Base-by-base conservation (phyloP, 352 stramenopile species). In the Thraustochytrium sp. region DNA sequence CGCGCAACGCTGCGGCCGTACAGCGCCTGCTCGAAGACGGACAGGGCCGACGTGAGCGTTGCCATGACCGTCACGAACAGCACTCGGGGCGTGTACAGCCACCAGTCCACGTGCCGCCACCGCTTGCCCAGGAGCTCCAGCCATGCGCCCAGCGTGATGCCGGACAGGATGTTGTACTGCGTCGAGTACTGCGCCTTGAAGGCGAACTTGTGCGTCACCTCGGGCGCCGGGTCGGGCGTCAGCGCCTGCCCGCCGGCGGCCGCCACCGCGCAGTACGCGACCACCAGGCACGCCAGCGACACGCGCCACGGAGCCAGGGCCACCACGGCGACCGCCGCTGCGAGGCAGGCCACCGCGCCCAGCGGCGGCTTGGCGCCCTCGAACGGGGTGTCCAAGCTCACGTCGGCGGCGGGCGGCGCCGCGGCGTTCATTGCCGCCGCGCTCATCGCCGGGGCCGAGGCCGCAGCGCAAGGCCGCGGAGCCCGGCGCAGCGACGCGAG, bases 21-120 rank as follows among this genome's bases (percentile, higher is more conserved):
- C 34, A 86, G 37, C n/a, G 82, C 8, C 23, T 40, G 38, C 59
- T 87, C 82, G 42, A 87, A 37, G 29, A 72, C 9, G 26, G 37
- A 59, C 31, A 84, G 44, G 4, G 16, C n/a, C 16, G 54, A 80
- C 31, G 63, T 80, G 34, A 84, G 3, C 4, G 31, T 2, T 11
- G 85, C 64, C 42, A 85, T 85, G 37, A 80, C 18, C 36, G 84
- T 87, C 26, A 87, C 34, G 26, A 85, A 82, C 16, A 87, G 16
- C 8, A 75, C 55, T 3, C 85, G 64, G 13, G 65, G n/a, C 18
- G 51, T 23, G 34, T 87, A 87, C 1, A 65, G 3, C 8, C 34
- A 36, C 80, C 64, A 86, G 36, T 87, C 82, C 23, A 87, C 80
- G 40, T 78, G 51, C 21, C 80, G 40, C 38, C 84, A 82, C 31